phyloP scores from a whole-genome alignment of 1,284 basidiomycete species.

The Cryptococcus sp. region DNA sequence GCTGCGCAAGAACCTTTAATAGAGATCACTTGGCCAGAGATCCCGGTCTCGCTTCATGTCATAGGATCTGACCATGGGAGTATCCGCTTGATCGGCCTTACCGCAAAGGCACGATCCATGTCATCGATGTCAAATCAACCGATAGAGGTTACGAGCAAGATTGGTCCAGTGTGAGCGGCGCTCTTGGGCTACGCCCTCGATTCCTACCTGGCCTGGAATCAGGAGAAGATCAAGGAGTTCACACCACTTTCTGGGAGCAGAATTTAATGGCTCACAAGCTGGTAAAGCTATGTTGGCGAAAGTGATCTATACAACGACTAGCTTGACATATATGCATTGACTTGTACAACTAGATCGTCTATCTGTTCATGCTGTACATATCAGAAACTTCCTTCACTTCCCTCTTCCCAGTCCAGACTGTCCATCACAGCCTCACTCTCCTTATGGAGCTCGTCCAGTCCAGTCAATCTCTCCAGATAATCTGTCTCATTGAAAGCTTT shows the following conservation, averaged over 20 bases:
- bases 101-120: background rate
- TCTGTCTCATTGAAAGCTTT: slow-evolving; percentile 79
- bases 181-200: background rate
- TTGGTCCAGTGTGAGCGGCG: background rate
- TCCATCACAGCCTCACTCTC: slow-evolving; percentile 72
- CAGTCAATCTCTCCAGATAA: slow-evolving; percentile 76
- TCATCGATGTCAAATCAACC: background rate
- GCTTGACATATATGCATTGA: too few species aligned
- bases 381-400: slow-evolving; percentile 46
- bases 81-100: background rate
- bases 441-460: slow-evolving; percentile 73
- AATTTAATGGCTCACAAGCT: too few species aligned
- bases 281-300: too few species aligned
- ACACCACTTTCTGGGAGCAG: too few species aligned
- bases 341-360: too few species aligned
- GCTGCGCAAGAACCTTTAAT: background rate
- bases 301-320: too few species aligned
- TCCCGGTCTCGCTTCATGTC: background rate
- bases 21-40: slow-evolving; percentile 2
- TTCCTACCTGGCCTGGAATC: background rate
- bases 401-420: slow-evolving; percentile 70
- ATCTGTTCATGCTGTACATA: too few species aligned
- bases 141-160: slow-evolving; percentile 1
- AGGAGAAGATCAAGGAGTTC: too few species aligned
- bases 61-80: background rate